A percentile compares a stretch with the other conserved stretches of the same genome.
Conservation (phyloP, 1,284 basidiomycete species). For the Sanghuangporus baumii region DNA sequence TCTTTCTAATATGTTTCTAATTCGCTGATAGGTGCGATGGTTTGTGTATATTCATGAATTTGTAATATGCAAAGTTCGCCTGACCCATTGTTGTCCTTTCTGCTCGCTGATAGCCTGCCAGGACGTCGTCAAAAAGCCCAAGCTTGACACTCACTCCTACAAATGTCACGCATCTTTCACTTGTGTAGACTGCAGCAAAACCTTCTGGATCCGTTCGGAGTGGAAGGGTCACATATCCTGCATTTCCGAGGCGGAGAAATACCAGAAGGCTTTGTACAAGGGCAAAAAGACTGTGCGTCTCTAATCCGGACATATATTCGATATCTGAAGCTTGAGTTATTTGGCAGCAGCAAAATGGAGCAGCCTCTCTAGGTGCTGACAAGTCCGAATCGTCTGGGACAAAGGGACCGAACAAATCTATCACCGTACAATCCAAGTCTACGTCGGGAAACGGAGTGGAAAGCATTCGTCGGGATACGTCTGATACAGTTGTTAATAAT, state of each 20-base stretch:
- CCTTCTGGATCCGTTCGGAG: slow-evolving; percentile 68
- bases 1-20: not conserved
- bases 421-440: not conserved
- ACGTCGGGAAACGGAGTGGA: not conserved
- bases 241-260: slow-evolving; percentile 88
- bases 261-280: slow-evolving; percentile 82
- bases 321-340: not conserved
- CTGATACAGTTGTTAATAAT: not conserved
- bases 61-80: not conserved
- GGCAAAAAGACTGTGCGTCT: slow-evolving; percentile 55
- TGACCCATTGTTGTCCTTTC: not conserved
- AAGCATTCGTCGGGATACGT: not conserved
- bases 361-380: not conserved
- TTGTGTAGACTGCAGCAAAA: slow-evolving; percentile 84
- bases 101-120: slow-evolving; percentile 48
- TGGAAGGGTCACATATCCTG: slow-evolving; percentile 83
- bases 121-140: slow-evolving; percentile 89
- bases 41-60: slow-evolving; percentile 22
- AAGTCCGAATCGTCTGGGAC: slow-evolving; percentile 1
- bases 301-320: not conserved
- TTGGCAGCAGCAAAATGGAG: slow-evolving; percentile 4
- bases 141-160: slow-evolving; percentile 66
- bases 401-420: slow-evolving; percentile 21
- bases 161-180: slow-evolving; percentile 69
- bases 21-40: slow-evolving; percentile 40